Base-by-base conservation (phyloP, 257 asterid species). In the Nicotiana noctiflora region DNA sequence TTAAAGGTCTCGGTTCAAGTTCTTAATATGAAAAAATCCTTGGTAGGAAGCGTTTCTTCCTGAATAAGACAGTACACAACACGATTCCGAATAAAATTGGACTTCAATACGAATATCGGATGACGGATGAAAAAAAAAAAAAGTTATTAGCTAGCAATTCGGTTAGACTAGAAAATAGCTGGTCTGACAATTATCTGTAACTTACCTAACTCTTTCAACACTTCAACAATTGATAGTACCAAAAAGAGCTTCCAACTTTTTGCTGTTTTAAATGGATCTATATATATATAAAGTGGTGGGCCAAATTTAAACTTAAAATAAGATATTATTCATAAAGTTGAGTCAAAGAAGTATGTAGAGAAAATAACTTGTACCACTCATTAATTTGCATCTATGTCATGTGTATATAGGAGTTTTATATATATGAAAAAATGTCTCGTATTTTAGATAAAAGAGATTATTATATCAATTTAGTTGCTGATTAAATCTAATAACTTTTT, bases 1-100 rank as follows among this genome's bases (percentile, higher is more conserved):
- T 1, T 0, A 37, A 9, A 6, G 0, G 9, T 6, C 0, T 6
- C 6, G 9, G 44, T 37, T 37, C 44, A 0, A 37, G 44, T 2
- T 2, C 44, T 37, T 0, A 0, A 9, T 37, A 34, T 1, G 0
- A 1, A 37, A 1, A 37, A 37, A 37, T 37, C 9, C 0, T 37
- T 37, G 9, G 0, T 37, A 6, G 44, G 2, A 2, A 37, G 2
- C 2, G 44, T 2, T 6, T 37, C 44, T 9, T 0, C 44, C 9
- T 2, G 2, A 37, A 37, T 37, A 0, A 2, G 8, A 1, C 2
- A 2, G 2, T 37, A 6, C 2, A 0, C 9, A 2, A 1, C 44
- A 0, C 44, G 9, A 37, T 3, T 31, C 3, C 27, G 27, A 2
- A 25, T 25, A 25, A 5, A 34, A 2, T 37, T n/a, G n/a, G n/a